Percentiles rank a stretch among this genome's conserved stretches.
These are phyloP conservation scores for Haplosporangium gracile DNA, from an alignment of 192 early-diverging fungal genomes.

Conservation along the genomic window DNA sequence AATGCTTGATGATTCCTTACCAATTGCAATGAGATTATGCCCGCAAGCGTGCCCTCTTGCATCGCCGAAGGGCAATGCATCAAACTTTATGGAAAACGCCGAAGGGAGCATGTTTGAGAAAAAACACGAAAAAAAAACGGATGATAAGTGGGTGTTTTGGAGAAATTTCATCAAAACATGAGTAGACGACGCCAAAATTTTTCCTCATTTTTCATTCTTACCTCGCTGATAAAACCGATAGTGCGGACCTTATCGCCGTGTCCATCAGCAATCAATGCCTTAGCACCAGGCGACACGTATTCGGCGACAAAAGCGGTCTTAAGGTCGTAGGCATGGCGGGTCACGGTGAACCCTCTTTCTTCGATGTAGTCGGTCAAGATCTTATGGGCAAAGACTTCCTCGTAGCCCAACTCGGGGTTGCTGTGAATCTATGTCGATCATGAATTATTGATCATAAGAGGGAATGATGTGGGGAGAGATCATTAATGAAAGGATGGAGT, in stretches of 20 bases:
- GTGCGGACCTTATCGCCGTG: conserved; percentile 41
- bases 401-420: conserved; percentile 70
- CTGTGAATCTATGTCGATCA: conserved; percentile 63
- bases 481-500: neutral
- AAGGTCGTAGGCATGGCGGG: conserved; percentile 60
- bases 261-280: conserved; percentile 28
- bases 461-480: neutral
- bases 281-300: conserved; percentile 49
- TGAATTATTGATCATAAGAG: too few relatives aligned
- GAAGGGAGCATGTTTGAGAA: neutral
- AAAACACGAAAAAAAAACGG: neutral
- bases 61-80: conserved; percentile 74
- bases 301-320: conserved; percentile 75
- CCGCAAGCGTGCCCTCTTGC: conserved; percentile 67
- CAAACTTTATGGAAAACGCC: conserved; percentile 70
- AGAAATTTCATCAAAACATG: neutral
- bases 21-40: conserved; percentile 82
- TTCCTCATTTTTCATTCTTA: neutral
- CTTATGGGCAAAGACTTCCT: conserved; percentile 69
- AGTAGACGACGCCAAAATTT: too few relatives aligned
- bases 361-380: conserved; percentile 71
- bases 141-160: neutral
- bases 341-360: conserved; percentile 64
- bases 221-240: conserved; percentile 58
- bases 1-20: neutral